Evolutionary conservation across 495 filamentous ascomycete species (phyloP).

Genomic region (Hypoxylon subgilvum): DNA sequence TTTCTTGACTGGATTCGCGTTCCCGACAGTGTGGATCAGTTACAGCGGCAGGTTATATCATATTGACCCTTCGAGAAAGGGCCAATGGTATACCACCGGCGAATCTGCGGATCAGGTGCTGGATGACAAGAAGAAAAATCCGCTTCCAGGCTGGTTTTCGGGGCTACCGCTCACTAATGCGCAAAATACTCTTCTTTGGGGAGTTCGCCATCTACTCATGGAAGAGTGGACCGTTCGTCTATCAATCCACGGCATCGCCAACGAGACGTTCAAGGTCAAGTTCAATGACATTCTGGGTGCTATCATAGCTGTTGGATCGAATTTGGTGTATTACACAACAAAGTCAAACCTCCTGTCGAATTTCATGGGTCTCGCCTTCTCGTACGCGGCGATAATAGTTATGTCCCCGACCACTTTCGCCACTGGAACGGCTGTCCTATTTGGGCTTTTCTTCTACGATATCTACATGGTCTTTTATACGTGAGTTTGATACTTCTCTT

Average conservation of each 20-base stretch:
- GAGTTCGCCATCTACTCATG: slow-evolving; percentile 49
- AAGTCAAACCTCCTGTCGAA: slow-evolving; percentile 80
- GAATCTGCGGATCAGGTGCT: slow-evolving; percentile 25
- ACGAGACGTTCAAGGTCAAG: slow-evolving; percentile 45
- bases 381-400: slow-evolving; percentile 78
- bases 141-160: slow-evolving; percentile 53
- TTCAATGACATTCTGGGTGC: slow-evolving; percentile 61
- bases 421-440: slow-evolving; percentile 78
- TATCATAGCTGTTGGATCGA: slow-evolving; percentile 61
- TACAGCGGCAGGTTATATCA: slow-evolving; percentile 51
- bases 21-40: slow-evolving; percentile 68
- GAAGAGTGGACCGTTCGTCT: slow-evolving; percentile 57
- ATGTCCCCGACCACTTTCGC: slow-evolving; percentile 90
- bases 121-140: slow-evolving; percentile 47
- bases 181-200: slow-evolving; percentile 46
- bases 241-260: slow-evolving; percentile 46
- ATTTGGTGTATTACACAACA: slow-evolving; percentile 72
- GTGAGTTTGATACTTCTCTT: slow-evolving; percentile 47
- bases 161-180: slow-evolving; percentile 33
- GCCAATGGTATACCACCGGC: slow-evolving; percentile 27
- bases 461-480: slow-evolving; percentile 98
- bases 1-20: slow-evolving; percentile 70
- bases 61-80: slow-evolving; percentile 45
- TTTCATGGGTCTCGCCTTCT: slow-evolving; percentile 82
- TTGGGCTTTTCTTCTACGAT: slow-evolving; percentile 88